A percentile compares a stretch with the other conserved stretches of the same genome.
Conservation (phyloP, 129 eudicot genomes). For the Artemisia tridentata region DNA sequence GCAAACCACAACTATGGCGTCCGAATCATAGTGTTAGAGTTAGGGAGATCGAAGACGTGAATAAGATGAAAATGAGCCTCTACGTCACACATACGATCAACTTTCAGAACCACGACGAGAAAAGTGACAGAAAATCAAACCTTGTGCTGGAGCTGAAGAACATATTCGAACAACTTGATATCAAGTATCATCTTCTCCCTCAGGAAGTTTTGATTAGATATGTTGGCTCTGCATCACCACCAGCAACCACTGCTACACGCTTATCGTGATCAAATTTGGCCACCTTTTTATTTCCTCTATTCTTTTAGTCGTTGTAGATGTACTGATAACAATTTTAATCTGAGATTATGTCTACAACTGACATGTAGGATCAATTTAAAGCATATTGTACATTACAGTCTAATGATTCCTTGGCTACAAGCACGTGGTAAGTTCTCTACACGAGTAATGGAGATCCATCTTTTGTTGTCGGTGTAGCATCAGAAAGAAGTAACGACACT, state of each 20-base stretch:
- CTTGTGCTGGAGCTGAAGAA: constrained; percentile 54
- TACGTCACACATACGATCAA: constrained; percentile 50
- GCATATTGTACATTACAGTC: neutral
- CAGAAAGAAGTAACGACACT: no score
- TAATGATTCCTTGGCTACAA: neutral
- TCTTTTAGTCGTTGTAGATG: no score
- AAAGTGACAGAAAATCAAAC: constrained; percentile 47
- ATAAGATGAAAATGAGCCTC: constrained; percentile 58
- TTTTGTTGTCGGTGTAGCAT: no score
- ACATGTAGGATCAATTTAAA: no score
- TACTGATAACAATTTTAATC: no score
- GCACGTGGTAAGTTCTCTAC: no score
- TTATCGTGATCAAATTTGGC: constrained; percentile 19
- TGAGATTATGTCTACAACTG: no score
- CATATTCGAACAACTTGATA: constrained; percentile 52
- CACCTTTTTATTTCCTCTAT: no score
- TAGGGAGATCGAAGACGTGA: constrained; percentile 52
- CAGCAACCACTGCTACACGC: constrained; percentile 30
- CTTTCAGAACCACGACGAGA: constrained; percentile 51
- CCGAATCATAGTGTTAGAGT: constrained; percentile 55
- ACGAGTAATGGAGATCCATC: no score
- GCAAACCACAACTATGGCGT: constrained; percentile 65
- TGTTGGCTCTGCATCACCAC: constrained; percentile 38
- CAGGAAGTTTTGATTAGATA: constrained; percentile 50
- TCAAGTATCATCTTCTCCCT: constrained; percentile 61